Conservation (phyloP, 176 grass and related monocot genomes). For the Oryza meridionalis region DNA sequence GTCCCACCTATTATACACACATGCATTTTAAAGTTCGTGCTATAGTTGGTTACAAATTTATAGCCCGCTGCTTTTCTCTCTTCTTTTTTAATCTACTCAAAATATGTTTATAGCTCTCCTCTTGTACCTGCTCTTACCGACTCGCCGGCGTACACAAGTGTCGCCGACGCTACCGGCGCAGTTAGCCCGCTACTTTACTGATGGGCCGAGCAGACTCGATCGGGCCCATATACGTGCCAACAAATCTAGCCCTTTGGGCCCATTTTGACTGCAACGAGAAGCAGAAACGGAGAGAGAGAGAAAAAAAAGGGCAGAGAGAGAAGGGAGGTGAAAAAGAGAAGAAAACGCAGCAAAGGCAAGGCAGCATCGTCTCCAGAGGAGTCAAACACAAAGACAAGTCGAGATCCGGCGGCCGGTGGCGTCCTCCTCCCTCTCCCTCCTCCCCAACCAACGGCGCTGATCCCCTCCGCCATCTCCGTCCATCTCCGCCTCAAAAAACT, state of each 20-base stretch:
- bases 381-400: not conserved
- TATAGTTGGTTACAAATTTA: no score
- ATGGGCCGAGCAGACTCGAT: no score
- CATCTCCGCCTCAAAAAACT: not conserved
- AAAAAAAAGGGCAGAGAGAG: not conserved
- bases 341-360: not conserved
- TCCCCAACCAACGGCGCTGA: slow-evolving; percentile 60
- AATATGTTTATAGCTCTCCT: no score
- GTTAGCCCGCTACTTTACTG: no score
- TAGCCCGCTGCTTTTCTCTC: no score
- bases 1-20: no score
- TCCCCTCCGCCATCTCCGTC: slow-evolving; percentile 57
- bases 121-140: no score
- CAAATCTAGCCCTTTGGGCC: no score
- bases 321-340: not conserved
- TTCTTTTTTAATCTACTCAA: no score
- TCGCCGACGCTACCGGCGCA: not conserved
- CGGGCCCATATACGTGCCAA: no score
- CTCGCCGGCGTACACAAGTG: not conserved
- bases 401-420: slow-evolving; percentile 58
- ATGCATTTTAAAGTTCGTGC: no score
- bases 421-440: slow-evolving; percentile 23
- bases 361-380: slow-evolving; percentile 1
- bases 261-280: not conserved
- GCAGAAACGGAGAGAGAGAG: not conserved